Evolutionary conservation across 768 basidiomycete genomes (phyloP), one percentile per base, ranked within the genome.

Genomic region (Tylopilus sp.): DNA sequence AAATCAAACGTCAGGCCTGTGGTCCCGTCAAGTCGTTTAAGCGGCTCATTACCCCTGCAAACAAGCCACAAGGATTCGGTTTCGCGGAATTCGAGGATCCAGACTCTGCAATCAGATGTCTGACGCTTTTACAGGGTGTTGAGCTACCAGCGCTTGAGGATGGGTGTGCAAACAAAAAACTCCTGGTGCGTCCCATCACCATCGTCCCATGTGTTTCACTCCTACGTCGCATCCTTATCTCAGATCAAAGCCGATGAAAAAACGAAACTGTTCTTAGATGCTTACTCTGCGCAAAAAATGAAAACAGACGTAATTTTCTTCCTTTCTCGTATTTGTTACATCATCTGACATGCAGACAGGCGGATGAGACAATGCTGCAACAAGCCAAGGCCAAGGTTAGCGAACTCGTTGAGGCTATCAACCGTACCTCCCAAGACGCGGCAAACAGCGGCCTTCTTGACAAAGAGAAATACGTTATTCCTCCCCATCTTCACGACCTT

Each of bases 191-290:
- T 82, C 64, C 50, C 47, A 28, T 53, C 31, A 6, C 49, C 38
- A 13, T 50, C 39, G 13, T 1, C 8, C 25, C 31, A 8, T 38
- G 45, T 22, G 22, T 41, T 55, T 59, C 73, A 71, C 61, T 63
- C 72, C 75, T 76, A 76, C 73, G 66, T 73, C 70, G 57, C 62
- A n/a, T 40, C 6, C 43, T 22, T 18, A 52, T 38, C 50, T 39
- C 64, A 92, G 88, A 84, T 98, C 55, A 98, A 95, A 73, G 93
- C 91, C 51, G 97, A 99, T 68, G 93, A 97, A 71, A 97, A 97
- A 73, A 97, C 93, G 0, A 84, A 85, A 45, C 76, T 81, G 9
- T 91, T 95, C 60, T 69, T 98, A 53, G 93, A 98, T 58, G 86
- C 88, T 30, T 97, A 91, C 67, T 78, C 83, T 46, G 75, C 84